Percentiles rank a stretch among this genome's conserved stretches.
phyloP scores from a whole-genome alignment of 1,284 basidiomycete species.

The Boletus albobrunnescens region DNA sequence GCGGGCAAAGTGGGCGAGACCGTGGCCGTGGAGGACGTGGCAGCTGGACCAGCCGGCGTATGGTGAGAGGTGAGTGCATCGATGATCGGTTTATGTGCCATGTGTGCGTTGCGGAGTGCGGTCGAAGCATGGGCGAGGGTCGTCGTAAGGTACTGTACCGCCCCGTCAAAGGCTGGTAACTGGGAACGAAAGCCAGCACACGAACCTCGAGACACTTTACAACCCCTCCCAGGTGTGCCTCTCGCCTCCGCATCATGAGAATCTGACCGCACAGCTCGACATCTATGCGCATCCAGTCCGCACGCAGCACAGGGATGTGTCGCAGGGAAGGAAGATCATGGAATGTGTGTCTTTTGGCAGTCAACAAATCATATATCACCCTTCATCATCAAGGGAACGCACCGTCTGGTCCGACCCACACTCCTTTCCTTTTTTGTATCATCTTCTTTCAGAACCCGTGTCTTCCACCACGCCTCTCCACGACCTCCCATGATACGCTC shows the following conservation, averaged over 20 bases:
- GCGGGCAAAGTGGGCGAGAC: conserved; percentile 3
- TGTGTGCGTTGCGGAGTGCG: conserved; percentile 52
- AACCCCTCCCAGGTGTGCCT: conserved; percentile 50
- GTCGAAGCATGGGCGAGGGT: conserved; percentile 53
- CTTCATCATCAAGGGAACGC: conserved; percentile 1
- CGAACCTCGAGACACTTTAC: conserved; percentile 37
- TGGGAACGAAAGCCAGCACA: conserved; percentile 6
- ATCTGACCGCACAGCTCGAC: conserved; percentile 73
- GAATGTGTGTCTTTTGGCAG: conserved; percentile 55
- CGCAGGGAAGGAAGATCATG: conserved; percentile 50
- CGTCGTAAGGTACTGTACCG: conserved; percentile 45
- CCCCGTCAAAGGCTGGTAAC: conserved; percentile 1
- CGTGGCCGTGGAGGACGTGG: neutral
- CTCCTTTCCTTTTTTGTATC: conserved; percentile 3
- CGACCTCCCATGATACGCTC: conserved; percentile 22
- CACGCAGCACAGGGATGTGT: conserved; percentile 44
- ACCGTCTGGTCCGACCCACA: conserved; percentile 18
- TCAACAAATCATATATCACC: conserved; percentile 8
- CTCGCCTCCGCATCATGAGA: conserved; percentile 61
- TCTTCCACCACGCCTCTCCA: conserved; percentile 25
- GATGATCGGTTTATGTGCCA: conserved; percentile 46
- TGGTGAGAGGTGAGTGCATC: conserved; percentile 41
- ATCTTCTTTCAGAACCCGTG: conserved; percentile 13
- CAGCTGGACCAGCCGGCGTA: neutral
- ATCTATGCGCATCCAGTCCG: conserved; percentile 68